Conservation (phyloP, 331 rosid species). For the Arachis monticola region DNA sequence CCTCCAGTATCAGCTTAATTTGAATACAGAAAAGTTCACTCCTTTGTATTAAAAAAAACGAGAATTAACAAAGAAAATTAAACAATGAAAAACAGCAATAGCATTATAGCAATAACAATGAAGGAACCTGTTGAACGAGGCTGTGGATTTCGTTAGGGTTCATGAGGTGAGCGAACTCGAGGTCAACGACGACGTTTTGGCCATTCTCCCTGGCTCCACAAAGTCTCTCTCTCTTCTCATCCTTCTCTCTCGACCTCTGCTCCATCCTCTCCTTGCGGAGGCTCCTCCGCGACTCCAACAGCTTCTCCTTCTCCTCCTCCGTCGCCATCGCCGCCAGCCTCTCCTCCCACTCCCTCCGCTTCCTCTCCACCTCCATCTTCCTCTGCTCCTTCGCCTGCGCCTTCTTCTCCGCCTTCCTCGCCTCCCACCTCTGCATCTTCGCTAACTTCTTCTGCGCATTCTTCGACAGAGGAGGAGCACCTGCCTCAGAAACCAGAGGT, state of each 20-base stretch:
- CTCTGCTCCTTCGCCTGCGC: conserved; percentile 66
- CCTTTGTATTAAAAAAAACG: background rate
- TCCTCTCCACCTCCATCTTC: conserved; percentile 62
- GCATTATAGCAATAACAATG: background rate
- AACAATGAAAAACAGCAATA: background rate
- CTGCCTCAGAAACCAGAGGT: background rate
- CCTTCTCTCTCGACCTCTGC: conserved; percentile 63
- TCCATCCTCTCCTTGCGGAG: conserved; percentile 87
- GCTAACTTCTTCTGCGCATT: conserved; percentile 74
- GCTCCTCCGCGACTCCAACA: conserved; percentile 66
- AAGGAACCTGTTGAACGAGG: conserved; percentile 77
- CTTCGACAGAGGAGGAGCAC: conserved; percentile 53
- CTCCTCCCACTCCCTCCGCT: conserved; percentile 89
- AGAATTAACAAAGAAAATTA: background rate
- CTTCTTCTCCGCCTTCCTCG: conserved; percentile 86
- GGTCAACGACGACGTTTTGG: conserved; percentile 80
- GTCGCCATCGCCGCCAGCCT: conserved; percentile 48
- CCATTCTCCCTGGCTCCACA: conserved; percentile 54
- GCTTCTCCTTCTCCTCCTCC: conserved; percentile 70
- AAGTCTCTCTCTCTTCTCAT: conserved; percentile 64
- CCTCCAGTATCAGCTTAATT: too few species aligned
- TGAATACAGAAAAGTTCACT: too few species aligned
- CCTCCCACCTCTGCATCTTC: conserved; percentile 74
- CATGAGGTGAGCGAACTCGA: conserved; percentile 82
- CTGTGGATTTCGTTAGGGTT: conserved; percentile 74